Evolutionary conservation across 257 asterid genomes (phyloP), one percentile per base, ranked within the genome.

Genomic region (Echium plantagineum): DNA sequence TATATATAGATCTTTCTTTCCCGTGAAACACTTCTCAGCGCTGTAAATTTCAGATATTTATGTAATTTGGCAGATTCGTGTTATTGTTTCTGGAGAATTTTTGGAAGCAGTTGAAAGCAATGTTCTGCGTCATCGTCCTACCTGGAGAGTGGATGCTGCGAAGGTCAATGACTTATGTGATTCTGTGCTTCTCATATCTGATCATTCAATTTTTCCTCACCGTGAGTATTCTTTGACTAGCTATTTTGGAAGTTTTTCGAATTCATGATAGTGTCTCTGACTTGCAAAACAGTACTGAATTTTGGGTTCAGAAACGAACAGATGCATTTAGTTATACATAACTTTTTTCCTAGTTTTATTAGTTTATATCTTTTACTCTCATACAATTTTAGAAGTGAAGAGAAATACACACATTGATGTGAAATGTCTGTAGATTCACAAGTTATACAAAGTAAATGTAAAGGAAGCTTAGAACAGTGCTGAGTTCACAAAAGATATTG

Each of bases 141-240:
- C 94, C 66, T 81, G 86, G 86, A 83, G 98, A 59, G 89, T 85
- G 61, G 83, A 81, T 74, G 94, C 90, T 60, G 87, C 94, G 63
- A 82, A 74, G 74, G 83, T 91, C 74, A 81, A 88, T 69, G 78
- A 80, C 64, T 75, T 72, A 13, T 80, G 89, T 60, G 90, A 84
- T 74, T 91, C 94, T 51, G 96, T 70, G 65, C 90, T 88, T 68
- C 76, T 91, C 54, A 80, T 91, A 63, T 75, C 89, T 26, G 98
- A 91, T 76, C 98, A 88, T 75, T 85, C 98, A 55, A 59, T 84
- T 57, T 91, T 91, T 69, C 94, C 90, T 32, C 82, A 54, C 53
- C 94, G 98, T 91, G 82, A 59, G 61, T 59, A 18, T 66, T 58
- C 74, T 66, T 24, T 57, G 62, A 57, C 47, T 47, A 31, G 22